Evolutionary conservation across 768 basidiomycete genomes (phyloP).

Genomic region (Strobilomyces echinocephalus): DNA sequence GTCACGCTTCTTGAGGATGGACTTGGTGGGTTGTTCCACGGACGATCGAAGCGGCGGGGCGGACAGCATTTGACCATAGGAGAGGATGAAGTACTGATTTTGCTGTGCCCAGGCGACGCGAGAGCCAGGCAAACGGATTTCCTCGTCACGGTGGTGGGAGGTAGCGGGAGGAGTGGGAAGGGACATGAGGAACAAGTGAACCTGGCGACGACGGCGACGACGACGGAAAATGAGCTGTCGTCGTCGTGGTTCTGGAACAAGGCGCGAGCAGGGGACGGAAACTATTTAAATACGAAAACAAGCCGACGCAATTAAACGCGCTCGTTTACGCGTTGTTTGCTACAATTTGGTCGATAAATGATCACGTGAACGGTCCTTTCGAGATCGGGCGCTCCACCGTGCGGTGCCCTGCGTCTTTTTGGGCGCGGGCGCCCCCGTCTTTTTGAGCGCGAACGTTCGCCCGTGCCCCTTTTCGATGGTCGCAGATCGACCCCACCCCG

Average conservation of each 20-base stretch:
- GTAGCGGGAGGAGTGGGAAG: conserved; percentile 62
- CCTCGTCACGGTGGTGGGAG: conserved; percentile 54
- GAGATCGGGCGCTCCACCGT: no score
- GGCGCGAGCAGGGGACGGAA: neutral
- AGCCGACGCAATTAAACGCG: conserved; percentile 33
- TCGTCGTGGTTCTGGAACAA: conserved; percentile 18
- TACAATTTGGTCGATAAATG: conserved; percentile 7
- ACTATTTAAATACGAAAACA: conserved; percentile 27
- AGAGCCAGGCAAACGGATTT: conserved; percentile 37
- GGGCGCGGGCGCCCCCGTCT: no score
- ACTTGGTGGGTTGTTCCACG: conserved; percentile 47
- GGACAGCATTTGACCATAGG: conserved; percentile 26
- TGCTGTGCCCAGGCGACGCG: conserved; percentile 51
- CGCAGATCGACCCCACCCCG: no score
- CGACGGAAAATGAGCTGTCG: conserved; percentile 9
- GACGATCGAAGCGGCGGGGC: conserved; percentile 32
- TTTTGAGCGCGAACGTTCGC: no score
- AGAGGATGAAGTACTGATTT: conserved; percentile 44
- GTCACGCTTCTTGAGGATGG: conserved; percentile 61
- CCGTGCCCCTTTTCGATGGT: no score
- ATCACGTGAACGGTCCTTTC: no score
- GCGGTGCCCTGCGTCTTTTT: no score
- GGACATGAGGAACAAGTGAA: conserved; percentile 30
- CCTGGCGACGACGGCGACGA: conserved; percentile 18
- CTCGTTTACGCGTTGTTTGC: conserved; percentile 39